These are phyloP conservation scores for Lipomyces orientalis DNA, from an alignment of 805 yeast species.

Conservation along the genomic window DNA sequence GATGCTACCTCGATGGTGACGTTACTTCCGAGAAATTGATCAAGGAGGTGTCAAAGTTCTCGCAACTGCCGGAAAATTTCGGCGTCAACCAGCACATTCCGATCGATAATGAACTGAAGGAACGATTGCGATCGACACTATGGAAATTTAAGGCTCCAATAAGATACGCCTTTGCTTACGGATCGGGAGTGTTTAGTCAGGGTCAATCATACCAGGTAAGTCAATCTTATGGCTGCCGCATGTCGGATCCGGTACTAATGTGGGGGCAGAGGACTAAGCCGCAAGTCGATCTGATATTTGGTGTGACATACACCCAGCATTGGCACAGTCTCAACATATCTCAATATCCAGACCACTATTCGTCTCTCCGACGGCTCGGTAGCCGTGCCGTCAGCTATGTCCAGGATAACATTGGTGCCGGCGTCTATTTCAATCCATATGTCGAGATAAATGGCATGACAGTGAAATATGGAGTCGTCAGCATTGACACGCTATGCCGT, in stretches of 20 bases:
- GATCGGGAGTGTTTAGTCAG: conserved; percentile 90
- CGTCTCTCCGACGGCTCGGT: conserved; percentile 67
- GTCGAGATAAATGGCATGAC: conserved; percentile 63
- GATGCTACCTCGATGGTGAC: conserved; percentile 4
- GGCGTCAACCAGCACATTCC: conserved; percentile 64
- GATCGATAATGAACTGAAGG: conserved; percentile 53
- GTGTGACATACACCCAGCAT: conserved; percentile 71
- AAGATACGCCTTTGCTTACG: conserved; percentile 87
- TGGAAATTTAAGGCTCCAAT: conserved; percentile 73
- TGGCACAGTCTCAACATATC: conserved; percentile 79
- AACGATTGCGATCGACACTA: conserved; percentile 56
- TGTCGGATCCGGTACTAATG: conserved; percentile 1
- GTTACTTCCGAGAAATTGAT: conserved; percentile 9
- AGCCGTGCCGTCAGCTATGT: conserved; percentile 60
- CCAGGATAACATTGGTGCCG: conserved; percentile 74
- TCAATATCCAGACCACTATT: conserved; percentile 77
- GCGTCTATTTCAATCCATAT: conserved; percentile 92
- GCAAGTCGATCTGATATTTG: conserved; percentile 85
- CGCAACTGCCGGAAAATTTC: conserved; percentile 60
- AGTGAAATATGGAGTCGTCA: conserved; percentile 87
- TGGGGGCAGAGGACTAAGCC: conserved; percentile 49
- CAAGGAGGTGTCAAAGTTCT: conserved; percentile 39
- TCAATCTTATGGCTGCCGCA: not conserved
- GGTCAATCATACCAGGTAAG: conserved; percentile 46
- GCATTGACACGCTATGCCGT: conserved; percentile 60